Evolutionary conservation across 2,329 filamentous ascomycete genomes (phyloP), one percentile per base, ranked within the genome.

Genomic region (Ceratocystis colombiana): DNA sequence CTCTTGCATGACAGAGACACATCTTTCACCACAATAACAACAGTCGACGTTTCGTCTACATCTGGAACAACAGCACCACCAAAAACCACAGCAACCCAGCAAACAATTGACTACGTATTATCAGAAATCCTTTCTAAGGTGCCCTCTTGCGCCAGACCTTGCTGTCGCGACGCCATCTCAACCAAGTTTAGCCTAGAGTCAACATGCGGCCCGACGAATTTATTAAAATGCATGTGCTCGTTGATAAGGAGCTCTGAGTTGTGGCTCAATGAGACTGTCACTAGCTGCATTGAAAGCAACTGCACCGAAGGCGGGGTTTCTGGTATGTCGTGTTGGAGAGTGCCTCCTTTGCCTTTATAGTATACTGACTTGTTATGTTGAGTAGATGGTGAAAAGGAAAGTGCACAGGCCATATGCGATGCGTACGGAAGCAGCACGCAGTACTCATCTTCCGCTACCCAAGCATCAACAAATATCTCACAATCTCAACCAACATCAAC

Each of bases 141-240:
- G 6, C 64, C 67, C 4, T 37, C 37, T 4, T 68, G 67, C 12
- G 67, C 67, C 5, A 25, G 50, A 22, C 10, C 22, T 5, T 68
- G 64, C 30, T 66, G 61, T 41, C 22, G 45, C 12, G 25, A 48
- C n/a, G 50, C 41, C 20, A 68, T 68, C n/a, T 33, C 50, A 17
- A 50, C 44, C 37, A 30, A 68, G 10, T 64, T 68, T 3, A 37
- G 48, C 8, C 48, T 65, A 17, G 50, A 48, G 17, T 48, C 48
- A 10, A 33, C 62, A 17, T 66, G 67, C 22, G 61, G 59, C 5
- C 15, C 50, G 37, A 53, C 64, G 5, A 64, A 64, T 15, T 64
- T 64, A 20, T 25, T 68, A 53, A 7, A 61, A 10, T 68, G 64
- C 17, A 6, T 66, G 41, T 68, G 67, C 48, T 55, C 55, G 7